A percentile compares a stretch with the other conserved stretches of the same genome.
Evolutionary conservation across 768 basidiomycete genomes (phyloP).

Genomic region (Suillus luteus): DNA sequence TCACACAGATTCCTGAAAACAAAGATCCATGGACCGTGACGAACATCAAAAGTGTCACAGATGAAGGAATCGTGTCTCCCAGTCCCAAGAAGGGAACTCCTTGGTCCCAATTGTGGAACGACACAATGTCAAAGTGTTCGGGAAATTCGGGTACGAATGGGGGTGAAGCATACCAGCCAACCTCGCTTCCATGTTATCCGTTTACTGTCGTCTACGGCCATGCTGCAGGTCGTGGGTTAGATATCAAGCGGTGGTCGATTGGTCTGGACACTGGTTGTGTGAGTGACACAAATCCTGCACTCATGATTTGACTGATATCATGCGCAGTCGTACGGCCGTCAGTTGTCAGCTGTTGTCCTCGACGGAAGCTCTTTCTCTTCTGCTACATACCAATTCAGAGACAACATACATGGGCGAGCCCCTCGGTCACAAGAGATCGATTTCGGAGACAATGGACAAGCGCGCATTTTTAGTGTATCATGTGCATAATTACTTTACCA

Average conservation of each 20-base stretch:
- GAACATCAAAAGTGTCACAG: conserved; percentile 42
- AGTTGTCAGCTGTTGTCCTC: conserved; percentile 71
- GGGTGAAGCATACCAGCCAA: conserved; percentile 22
- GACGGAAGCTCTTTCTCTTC: conserved; percentile 27
- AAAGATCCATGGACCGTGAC: conserved; percentile 69
- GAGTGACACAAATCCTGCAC: conserved; percentile 30
- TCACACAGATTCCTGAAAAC: conserved; percentile 75
- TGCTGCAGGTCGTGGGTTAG: conserved; percentile 75
- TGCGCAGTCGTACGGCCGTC: conserved; percentile 55
- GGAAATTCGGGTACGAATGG: conserved; percentile 54
- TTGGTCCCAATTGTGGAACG: conserved; percentile 80
- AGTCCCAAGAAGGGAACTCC: conserved; percentile 53
- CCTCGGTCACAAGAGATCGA: conserved; percentile 35
- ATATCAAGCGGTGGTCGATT: conserved; percentile 79
- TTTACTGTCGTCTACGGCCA: conserved; percentile 86
- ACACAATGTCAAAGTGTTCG: conserved; percentile 57
- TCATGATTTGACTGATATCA: conserved; percentile 12
- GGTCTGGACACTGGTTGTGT: conserved; percentile 91
- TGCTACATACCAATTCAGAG: conserved; percentile 8
- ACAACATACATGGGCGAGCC: conserved; percentile 22
- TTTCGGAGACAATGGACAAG: conserved; percentile 59
- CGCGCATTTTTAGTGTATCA: conserved; percentile 52
- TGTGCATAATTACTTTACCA: conserved; percentile 34
- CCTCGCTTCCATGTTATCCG: conserved; percentile 62
- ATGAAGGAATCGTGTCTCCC: conserved; percentile 37